Evolutionary conservation across 306 rosid genomes (phyloP).

Genomic region (Casuarina cunninghamiana): DNA sequence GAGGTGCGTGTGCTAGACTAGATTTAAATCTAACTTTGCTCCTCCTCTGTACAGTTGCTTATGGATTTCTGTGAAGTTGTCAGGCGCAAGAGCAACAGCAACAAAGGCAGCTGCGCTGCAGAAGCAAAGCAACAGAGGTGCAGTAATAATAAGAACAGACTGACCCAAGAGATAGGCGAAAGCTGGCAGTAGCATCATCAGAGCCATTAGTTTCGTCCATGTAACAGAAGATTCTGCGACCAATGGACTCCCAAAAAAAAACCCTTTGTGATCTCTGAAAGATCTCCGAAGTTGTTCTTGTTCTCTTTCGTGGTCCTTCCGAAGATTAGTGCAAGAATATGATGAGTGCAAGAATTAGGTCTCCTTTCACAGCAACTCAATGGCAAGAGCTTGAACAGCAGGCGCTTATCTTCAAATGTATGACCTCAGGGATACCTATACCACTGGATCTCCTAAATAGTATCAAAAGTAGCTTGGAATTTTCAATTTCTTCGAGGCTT

Average conservation of each 20-base stretch:
- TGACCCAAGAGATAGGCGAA: conserved; percentile 37
- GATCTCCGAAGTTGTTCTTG: conserved; percentile 14
- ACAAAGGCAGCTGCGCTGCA: conserved; percentile 58
- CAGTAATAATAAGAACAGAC: conserved; percentile 83
- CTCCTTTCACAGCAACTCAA: conserved; percentile 81
- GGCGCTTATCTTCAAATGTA: conserved; percentile 89
- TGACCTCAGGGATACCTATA: conserved; percentile 83
- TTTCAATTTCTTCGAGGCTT: conserved; percentile 71
- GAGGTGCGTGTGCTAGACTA: conserved; percentile 48
- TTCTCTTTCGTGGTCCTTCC: conserved; percentile 13
- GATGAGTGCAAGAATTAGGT: conserved; percentile 47
- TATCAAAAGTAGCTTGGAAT: conserved; percentile 77
- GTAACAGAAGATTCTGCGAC: conserved; percentile 52
- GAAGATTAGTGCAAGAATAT: conserved; percentile 45
- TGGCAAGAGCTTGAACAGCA: conserved; percentile 99
- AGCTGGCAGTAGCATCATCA: conserved; percentile 52
- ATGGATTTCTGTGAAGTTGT: conserved; percentile 57
- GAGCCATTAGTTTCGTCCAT: conserved; percentile 50
- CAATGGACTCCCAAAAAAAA: conserved; percentile 32
- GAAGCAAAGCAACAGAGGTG: conserved; percentile 66
- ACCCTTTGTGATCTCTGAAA: conserved; percentile 29
- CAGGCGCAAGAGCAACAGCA: conserved; percentile 76
- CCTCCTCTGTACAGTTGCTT: conserved; percentile 37
- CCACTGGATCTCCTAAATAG: conserved; percentile 87
- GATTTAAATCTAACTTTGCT: conserved; percentile 33